A percentile compares a stretch with the other conserved stretches of the same genome.
Evolutionary conservation across 2,329 filamentous ascomycete genomes (phyloP).

Genomic region (Nectriaceae sp.): DNA sequence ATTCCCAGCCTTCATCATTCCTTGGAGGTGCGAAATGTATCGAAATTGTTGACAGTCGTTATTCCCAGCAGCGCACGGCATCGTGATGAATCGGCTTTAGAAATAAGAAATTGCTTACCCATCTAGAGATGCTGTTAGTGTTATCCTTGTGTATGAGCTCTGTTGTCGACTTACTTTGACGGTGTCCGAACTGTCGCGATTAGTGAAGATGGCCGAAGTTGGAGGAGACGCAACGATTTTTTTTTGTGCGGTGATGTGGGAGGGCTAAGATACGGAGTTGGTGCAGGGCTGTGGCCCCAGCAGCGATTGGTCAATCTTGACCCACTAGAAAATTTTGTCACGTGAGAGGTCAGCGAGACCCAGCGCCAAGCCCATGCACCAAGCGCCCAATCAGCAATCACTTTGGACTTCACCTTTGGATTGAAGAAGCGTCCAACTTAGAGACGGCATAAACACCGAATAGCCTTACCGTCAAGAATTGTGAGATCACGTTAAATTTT

Average conservation of each 20-base stretch:
- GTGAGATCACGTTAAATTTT: no score
- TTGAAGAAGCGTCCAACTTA: no score
- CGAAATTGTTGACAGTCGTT: slow-evolving; percentile 21
- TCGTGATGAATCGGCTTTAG: slow-evolving; percentile 20
- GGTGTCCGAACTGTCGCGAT: slow-evolving; percentile 45
- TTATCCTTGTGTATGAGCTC: slow-evolving; percentile 38
- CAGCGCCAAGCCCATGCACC: slow-evolving; percentile 4
- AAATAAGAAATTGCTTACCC: slow-evolving; percentile 53
- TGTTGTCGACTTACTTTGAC: slow-evolving; percentile 49
- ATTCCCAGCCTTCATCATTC: no score
- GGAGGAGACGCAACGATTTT: slow-evolving; percentile 39
- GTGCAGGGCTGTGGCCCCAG: slow-evolving; percentile 40
- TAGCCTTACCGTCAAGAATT: no score
- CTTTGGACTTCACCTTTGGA: not conserved
- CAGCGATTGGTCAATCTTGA: slow-evolving; percentile 34
- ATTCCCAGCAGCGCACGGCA: slow-evolving; percentile 24
- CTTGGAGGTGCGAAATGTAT: slow-evolving; percentile 2
- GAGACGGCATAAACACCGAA: no score
- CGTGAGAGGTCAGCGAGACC: slow-evolving; percentile 17
- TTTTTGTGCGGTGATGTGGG: slow-evolving; percentile 46
- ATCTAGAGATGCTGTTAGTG: slow-evolving; percentile 53
- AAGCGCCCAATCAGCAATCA: slow-evolving; percentile 25
- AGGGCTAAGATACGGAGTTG: slow-evolving; percentile 36
- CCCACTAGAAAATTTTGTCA: slow-evolving; percentile 20
- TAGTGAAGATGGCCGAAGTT: slow-evolving; percentile 42